Evolutionary conservation across 768 basidiomycete genomes (phyloP).

Genomic region (Lepiota venenata): DNA sequence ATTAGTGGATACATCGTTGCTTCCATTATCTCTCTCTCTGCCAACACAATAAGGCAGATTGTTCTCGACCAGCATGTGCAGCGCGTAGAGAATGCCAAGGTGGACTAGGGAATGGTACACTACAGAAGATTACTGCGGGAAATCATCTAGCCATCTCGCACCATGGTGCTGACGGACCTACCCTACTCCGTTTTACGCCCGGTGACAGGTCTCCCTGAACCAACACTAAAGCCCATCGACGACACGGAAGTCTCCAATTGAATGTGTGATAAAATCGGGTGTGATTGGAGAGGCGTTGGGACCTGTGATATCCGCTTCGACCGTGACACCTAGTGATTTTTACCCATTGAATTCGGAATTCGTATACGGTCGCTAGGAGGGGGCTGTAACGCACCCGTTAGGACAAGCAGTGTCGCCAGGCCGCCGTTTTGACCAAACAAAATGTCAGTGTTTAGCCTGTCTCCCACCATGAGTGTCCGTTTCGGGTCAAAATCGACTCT

Average conservation of each 20-base stretch:
- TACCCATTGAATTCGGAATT: background rate
- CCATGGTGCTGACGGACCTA: slow-evolving; percentile 3
- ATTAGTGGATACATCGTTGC: slow-evolving; percentile 64
- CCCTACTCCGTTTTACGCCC: background rate
- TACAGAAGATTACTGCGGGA: background rate
- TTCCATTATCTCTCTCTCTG: slow-evolving; percentile 49
- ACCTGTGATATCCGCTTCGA: slow-evolving; percentile 68
- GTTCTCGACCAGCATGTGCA: slow-evolving; percentile 32
- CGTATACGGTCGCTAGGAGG: background rate
- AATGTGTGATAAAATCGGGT: slow-evolving; percentile 78
- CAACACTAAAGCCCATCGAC: slow-evolving; percentile 21
- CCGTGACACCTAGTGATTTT: slow-evolving; percentile 62
- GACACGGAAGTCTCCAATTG: slow-evolving; percentile 76
- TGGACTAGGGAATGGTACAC: slow-evolving; percentile 6
- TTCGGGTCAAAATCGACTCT: slow-evolving; percentile 87
- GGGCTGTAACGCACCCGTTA: slow-evolving; percentile 63
- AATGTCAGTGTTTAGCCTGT: slow-evolving; percentile 95
- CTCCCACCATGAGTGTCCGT: slow-evolving; percentile 93
- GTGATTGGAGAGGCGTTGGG: slow-evolving; percentile 66
- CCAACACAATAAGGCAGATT: slow-evolving; percentile 35
- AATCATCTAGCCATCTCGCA: background rate
- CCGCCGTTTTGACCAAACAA: slow-evolving; percentile 88
- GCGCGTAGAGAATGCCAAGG: background rate
- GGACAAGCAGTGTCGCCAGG: slow-evolving; percentile 82
- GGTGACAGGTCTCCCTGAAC: slow-evolving; percentile 3